Conservation (phyloP, 345 rosid species). For the Excoecaria cochinchinensis region DNA sequence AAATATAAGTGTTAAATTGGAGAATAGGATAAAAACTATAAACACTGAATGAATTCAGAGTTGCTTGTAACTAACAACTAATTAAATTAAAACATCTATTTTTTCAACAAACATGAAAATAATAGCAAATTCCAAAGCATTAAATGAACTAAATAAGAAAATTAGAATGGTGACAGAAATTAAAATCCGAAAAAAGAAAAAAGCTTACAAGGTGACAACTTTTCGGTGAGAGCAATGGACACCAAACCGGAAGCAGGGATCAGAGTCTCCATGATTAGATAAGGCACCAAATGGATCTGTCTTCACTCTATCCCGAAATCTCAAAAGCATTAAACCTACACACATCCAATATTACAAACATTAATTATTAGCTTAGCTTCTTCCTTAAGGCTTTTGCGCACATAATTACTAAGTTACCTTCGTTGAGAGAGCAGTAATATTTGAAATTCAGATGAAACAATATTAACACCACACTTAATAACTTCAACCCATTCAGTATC, state of each 20-base stretch:
- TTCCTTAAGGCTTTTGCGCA: too few species aligned
- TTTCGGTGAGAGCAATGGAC: slow-evolving; percentile 66
- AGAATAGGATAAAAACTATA: neutral
- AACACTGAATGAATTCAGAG: too few species aligned
- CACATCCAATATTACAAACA: neutral
- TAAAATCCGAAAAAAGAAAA: neutral
- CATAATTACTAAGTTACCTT: slow-evolving; percentile 17
- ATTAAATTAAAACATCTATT: neutral
- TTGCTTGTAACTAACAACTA: neutral
- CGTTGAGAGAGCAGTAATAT: slow-evolving; percentile 46
- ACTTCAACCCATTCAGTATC: slow-evolving; percentile 21
- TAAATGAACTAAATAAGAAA: slow-evolving; percentile 6
- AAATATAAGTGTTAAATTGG: neutral
- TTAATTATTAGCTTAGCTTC: too few species aligned
- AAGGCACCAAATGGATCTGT: slow-evolving; percentile 71
- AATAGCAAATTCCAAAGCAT: neutral
- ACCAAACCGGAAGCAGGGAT: slow-evolving; percentile 86
- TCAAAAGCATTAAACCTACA: slow-evolving; percentile 64
- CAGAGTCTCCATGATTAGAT: slow-evolving; percentile 44
- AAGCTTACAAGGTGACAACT: slow-evolving; percentile 66
- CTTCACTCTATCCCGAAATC: slow-evolving; percentile 57
- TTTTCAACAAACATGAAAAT: neutral
- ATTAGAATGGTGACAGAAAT: neutral
- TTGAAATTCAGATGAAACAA: slow-evolving; percentile 31
- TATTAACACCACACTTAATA: slow-evolving; percentile 17